These are phyloP conservation scores for Daldinia vernicosa DNA, from an alignment of 495 filamentous ascomycete genomes.

Conservation along the genomic window DNA sequence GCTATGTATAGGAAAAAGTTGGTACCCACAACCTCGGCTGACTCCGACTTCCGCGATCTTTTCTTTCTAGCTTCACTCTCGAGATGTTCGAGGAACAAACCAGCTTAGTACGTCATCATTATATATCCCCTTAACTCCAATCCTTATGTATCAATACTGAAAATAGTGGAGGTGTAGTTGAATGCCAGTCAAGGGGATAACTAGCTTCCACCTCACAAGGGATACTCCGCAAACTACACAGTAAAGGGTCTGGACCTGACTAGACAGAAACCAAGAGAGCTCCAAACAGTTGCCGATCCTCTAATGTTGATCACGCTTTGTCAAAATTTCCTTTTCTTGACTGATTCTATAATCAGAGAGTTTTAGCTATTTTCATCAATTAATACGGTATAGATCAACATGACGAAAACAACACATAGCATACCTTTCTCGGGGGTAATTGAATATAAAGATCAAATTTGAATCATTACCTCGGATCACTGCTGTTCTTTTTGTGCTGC, in stretches of 20 bases:
- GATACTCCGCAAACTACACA: conserved; percentile 18
- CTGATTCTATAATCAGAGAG: neutral
- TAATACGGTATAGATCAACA: neutral
- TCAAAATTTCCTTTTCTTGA: neutral
- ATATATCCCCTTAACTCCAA: too few species aligned
- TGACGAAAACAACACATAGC: neutral
- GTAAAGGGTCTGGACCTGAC: conserved; percentile 14
- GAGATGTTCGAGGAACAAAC: neutral
- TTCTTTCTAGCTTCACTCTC: conserved; percentile 12
- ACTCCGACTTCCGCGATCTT: conserved; percentile 26
- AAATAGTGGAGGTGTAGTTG: too few species aligned
- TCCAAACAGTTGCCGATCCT: neutral
- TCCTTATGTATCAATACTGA: too few species aligned
- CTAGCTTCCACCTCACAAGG: neutral
- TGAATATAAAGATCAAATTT: neutral
- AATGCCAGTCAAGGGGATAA: too few species aligned
- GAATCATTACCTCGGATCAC: neutral
- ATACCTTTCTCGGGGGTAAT: neutral
- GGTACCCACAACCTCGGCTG: conserved; percentile 18
- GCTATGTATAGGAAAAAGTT: too few species aligned
- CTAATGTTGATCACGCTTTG: neutral
- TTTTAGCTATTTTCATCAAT: neutral
- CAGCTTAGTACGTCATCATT: neutral
- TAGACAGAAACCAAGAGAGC: conserved; percentile 3
- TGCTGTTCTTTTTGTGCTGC: neutral